Evolutionary conservation across 2,329 filamentous ascomycete species (phyloP), one percentile per base, ranked within the genome.

Genomic region (Nothophaeocryptopus gaeumannii): DNA sequence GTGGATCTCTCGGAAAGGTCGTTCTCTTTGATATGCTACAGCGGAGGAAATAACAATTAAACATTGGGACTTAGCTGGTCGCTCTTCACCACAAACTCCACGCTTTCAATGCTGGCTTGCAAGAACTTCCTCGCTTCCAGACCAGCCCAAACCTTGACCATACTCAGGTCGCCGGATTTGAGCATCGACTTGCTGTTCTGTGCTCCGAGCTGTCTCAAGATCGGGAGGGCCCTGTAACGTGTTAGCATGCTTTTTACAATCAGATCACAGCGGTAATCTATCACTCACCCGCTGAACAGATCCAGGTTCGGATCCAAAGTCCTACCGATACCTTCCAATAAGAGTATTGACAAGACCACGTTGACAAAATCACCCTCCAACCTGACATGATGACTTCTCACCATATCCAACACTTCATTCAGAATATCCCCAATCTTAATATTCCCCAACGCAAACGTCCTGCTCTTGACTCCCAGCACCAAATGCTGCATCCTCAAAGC

Each of bases 311-410:
- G 92, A 67, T 97, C 86, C 12, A 99, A 73, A 51, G 79, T 89
- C 54, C 93, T 81, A 0, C 93, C 93, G 63, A 97, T 99, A 5
- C 93, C 93, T 68, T 99, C 93, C 1, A 99, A 78, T 2, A 99
- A 78, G 31, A 99, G 74, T 45, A 97, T 96, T 52, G 89, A 95
- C 51, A 99, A 86, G 29, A 99, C 92, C 4, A 99, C 93, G 65
- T 99, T 99, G 66, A 99, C 90, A 66, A 97, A 99, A 68, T 99
- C 93, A 8, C 93, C 93, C 70, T 99, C 93, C 43, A 99, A 80
- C 8, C 93, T 81, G 3, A 99, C 93, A 66, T 99, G 93, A 67
- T 99, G 93, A 8, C 78, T 75, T 47, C 93, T 83, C 29, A 99
- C 93, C 90, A 99, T 96, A 51, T 79, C 79, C 38, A 99, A 76